Conservation (phyloP, 257 asterid species). For the Henckelia pumila region DNA sequence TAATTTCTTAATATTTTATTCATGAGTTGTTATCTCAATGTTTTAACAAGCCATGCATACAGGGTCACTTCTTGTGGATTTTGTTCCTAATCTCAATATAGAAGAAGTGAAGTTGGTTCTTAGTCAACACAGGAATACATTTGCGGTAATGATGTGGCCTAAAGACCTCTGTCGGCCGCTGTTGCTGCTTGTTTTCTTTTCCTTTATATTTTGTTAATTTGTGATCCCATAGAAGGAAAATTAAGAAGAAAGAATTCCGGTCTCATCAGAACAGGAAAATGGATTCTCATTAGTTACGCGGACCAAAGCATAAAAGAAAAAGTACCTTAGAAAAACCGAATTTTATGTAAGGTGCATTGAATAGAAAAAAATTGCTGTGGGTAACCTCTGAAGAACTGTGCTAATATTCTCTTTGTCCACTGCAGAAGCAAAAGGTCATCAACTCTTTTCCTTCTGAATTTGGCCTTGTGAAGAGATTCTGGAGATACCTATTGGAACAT, state of each 20-base stretch:
- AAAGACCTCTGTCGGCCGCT: conserved; percentile 1
- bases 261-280: not conserved
- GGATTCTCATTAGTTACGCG: conserved; percentile 1
- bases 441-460: conserved; percentile 77
- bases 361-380: not conserved
- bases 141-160: conserved; percentile 49
- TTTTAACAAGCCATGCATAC: conserved; percentile 31
- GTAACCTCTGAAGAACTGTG: not conserved
- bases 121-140: conserved; percentile 58
- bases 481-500: conserved; percentile 75
- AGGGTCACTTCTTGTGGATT: conserved; percentile 81
- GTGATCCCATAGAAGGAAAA: conserved; percentile 13
- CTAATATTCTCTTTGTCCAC: conserved; percentile 14
- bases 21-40: conserved; percentile 26
- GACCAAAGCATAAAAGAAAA: conserved; percentile 2
- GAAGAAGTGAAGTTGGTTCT: conserved; percentile 72
- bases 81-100: conserved; percentile 62
- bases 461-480: conserved; percentile 79
- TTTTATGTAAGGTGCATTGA: conserved; percentile 1
- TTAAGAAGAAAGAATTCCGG: not conserved
- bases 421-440: conserved; percentile 77
- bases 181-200: conserved; percentile 8
- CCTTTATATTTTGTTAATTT: conserved; percentile 2
- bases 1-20: conserved; percentile 9
- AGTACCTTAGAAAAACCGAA: not conserved